Percentiles rank a stretch among this genome's conserved stretches.
These are phyloP conservation scores for Abelmoschus esculentus DNA, from an alignment of 345 rosid species.

Conservation along the genomic window DNA sequence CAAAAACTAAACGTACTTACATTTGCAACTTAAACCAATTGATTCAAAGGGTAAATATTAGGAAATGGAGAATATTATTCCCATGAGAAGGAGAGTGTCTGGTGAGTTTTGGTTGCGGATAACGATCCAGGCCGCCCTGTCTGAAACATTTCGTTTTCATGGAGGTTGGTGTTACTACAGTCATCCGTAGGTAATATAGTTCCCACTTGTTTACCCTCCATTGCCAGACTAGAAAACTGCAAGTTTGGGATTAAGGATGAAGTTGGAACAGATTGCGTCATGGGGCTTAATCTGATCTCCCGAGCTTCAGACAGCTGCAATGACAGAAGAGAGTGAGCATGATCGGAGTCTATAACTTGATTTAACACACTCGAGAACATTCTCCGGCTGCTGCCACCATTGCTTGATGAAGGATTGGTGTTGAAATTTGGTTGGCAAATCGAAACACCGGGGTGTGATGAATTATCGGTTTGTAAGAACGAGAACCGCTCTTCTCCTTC, in stretches of 20 bases:
- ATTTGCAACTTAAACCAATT: neutral
- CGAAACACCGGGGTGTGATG: constrained; percentile 24
- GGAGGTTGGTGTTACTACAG: constrained; percentile 20
- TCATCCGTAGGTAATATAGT: constrained; percentile 26
- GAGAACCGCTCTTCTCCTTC: constrained; percentile 34
- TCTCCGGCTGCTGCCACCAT: constrained; percentile 23
- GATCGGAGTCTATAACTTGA: constrained; percentile 22
- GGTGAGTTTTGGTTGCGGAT: constrained; percentile 37
- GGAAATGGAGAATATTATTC: constrained; percentile 7
- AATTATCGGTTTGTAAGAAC: constrained; percentile 29
- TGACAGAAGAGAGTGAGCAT: constrained; percentile 97
- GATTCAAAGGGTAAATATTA: neutral
- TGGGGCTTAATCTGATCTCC: constrained; percentile 33
- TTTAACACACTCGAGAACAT: too few relatives aligned
- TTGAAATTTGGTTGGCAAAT: constrained; percentile 19
- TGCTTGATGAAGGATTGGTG: constrained; percentile 19
- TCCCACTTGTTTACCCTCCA: constrained; percentile 22
- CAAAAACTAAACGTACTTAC: neutral
- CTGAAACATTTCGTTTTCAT: constrained; percentile 26
- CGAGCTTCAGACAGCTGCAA: constrained; percentile 33
- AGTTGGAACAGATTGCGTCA: constrained; percentile 32
- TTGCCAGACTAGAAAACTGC: constrained; percentile 27
- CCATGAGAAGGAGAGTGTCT: constrained; percentile 43
- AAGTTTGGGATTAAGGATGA: constrained; percentile 33
- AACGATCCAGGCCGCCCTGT: constrained; percentile 26